Base-by-base conservation (phyloP, 192 early-diverging fungal genomes). In the Backusella parvicylindrica region DNA sequence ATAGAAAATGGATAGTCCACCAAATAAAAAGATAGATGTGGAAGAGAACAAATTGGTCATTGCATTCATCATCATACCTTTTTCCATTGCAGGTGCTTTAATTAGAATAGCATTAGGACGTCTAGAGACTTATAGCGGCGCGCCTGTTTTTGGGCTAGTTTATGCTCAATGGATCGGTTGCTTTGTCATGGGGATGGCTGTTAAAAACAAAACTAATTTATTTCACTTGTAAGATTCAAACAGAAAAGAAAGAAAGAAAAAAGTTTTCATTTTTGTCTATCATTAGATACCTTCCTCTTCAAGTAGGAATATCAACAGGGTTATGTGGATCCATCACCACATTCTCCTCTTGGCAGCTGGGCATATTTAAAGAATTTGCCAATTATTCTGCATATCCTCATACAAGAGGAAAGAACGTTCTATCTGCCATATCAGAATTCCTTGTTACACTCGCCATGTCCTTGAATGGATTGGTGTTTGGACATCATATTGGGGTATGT, bases 311-410 rank as follows among this genome's bases (percentile, higher is more conserved):
- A 0, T 83, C 87, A 13, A 89, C 89, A 6, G 93, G 93, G 2
- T 86, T 95, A 37, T 95, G 93, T 70, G 93, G 93, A 0, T 95
- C 93, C 1, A 92, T 95, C 9, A 95, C 93, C 0, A 92, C 92
- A 0, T 95, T 95, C 71, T 95, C 93, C 15, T 91, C 91, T 0
- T 95, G 92, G 92, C 88, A 88, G 68, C 74, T 92, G 37, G 85
- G 75, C 6, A 82, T 87, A 3, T 91, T 89, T 68, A 32, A 77
- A 38, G 81, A 80, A 33, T 73, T 88, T 35, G 72, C 83, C 36
- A 85, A 86, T 70, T 72, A 78, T 1, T 1, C 53, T 64, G 77
- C 37, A 18, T 37, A 70, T 35, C 6, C 40, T 28, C 81, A 79
- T 18, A 67, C 69, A 21, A 76, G 40, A 13, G 66, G 82, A 7